phyloP scores from a whole-genome alignment of 345 rosid species.

The Turnera subulata region DNA sequence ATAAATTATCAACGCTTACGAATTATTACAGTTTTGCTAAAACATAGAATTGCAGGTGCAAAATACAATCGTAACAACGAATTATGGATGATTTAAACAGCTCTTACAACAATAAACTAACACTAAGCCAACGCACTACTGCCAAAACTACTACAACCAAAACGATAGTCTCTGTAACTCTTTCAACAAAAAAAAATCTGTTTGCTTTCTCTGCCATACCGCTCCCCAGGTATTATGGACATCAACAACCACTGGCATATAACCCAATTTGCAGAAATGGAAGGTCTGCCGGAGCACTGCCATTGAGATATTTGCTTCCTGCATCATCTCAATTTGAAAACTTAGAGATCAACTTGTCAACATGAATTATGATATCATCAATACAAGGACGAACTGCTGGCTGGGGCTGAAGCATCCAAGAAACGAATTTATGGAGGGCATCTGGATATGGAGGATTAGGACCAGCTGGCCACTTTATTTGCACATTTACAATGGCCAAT shows the following conservation, averaged over 20 bases:
- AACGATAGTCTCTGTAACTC: background rate
- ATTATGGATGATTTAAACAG: constrained; percentile 1
- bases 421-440: constrained; percentile 85
- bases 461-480: constrained; percentile 94
- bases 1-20: background rate
- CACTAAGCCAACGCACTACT: constrained; percentile 1
- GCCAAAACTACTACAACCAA: constrained; percentile 11
- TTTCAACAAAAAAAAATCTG: constrained; percentile 9
- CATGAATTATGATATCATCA: constrained; percentile 83
- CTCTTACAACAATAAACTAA: constrained; percentile 5
- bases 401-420: constrained; percentile 98
- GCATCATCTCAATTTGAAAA: constrained; percentile 17
- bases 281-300: background rate
- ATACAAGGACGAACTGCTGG: constrained; percentile 80
- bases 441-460: constrained; percentile 88
- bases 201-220: constrained; percentile 6
- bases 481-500: constrained; percentile 85
- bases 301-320: background rate
- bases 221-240: background rate
- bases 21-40: constrained; percentile 8
- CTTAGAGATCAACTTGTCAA: constrained; percentile 86
- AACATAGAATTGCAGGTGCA: constrained; percentile 1
- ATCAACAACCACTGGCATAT: background rate
- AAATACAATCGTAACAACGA: background rate
- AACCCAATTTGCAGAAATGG: constrained; percentile 3